phyloP scores from a whole-genome alignment of 345 rosid species.

The Eucalyptus regnans region DNA sequence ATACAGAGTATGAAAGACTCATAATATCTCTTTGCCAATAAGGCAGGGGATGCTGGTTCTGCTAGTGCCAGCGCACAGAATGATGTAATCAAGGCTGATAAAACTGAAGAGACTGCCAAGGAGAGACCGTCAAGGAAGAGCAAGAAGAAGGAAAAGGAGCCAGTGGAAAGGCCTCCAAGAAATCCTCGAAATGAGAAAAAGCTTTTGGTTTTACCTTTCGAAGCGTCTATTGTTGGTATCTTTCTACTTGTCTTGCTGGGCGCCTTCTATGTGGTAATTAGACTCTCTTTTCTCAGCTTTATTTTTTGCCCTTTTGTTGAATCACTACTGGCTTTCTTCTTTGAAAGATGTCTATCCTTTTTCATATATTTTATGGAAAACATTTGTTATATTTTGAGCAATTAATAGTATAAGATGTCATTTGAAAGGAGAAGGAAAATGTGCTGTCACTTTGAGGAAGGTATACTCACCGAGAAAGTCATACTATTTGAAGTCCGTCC shows the following conservation, averaged over 20 bases:
- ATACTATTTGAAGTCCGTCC: not conserved
- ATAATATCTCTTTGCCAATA: slow-evolving; percentile 17
- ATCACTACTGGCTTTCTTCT: not conserved
- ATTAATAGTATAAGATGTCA: not conserved
- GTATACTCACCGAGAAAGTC: not conserved
- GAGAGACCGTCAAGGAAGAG: slow-evolving; percentile 5
- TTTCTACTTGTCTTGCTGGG: slow-evolving; percentile 83
- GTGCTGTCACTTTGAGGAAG: not conserved
- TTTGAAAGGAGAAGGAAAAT: not conserved
- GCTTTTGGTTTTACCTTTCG: slow-evolving; percentile 82
- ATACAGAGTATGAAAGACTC: not conserved
- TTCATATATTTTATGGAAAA: not conserved
- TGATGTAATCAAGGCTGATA: slow-evolving; percentile 1
- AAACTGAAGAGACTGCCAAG: not conserved
- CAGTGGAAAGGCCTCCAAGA: slow-evolving; percentile 27
- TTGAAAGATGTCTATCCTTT: not conserved
- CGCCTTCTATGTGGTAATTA: slow-evolving; percentile 92
- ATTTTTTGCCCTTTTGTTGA: not conserved
- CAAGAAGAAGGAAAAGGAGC: slow-evolving; percentile 29
- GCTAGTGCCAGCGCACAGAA: slow-evolving; percentile 10
- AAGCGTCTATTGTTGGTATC: slow-evolving; percentile 67
- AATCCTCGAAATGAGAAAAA: slow-evolving; percentile 44
- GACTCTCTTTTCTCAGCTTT: not conserved
- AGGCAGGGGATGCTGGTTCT: slow-evolving; percentile 56
- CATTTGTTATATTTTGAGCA: not conserved